A percentile compares a stretch with the other conserved stretches of the same genome.
Conservation (phyloP, 139 green algal genomes). For the Volvox africanus region DNA sequence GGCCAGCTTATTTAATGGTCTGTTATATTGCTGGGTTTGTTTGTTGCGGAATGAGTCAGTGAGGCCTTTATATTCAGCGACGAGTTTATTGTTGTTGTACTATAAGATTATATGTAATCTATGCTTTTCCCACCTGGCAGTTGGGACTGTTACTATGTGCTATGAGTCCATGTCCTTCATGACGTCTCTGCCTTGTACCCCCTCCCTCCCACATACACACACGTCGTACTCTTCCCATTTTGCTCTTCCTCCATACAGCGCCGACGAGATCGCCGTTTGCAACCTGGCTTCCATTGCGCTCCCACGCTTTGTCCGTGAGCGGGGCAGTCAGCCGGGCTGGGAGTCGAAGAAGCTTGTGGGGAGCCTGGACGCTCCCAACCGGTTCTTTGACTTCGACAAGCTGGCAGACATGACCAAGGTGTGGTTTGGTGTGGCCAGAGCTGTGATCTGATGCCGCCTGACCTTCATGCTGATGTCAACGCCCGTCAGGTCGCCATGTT, state of each 20-base stretch:
- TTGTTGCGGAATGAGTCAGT: no score
- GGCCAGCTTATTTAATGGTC: no score
- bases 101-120: no score
- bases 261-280: slow-evolving; percentile 98
- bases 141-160: no score
- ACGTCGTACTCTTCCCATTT: not conserved
- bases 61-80: no score
- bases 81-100: not conserved
- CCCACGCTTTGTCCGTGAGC: slow-evolving; percentile 81
- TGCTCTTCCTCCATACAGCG: not conserved
- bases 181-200: not conserved
- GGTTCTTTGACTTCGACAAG: slow-evolving; percentile 92
- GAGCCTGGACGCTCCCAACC: slow-evolving; percentile 77
- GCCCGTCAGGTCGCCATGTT: no score
- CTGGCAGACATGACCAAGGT: slow-evolving; percentile 75
- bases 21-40: no score
- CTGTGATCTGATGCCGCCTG: no score
- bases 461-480: no score
- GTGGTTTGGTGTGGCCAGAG: not conserved
- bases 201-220: no score
- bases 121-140: no score
- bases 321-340: slow-evolving; percentile 52
- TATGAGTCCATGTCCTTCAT: not conserved
- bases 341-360: slow-evolving; percentile 88
- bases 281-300: slow-evolving; percentile 99